Percentiles rank a stretch among this genome's conserved stretches.
Evolutionary conservation across 768 basidiomycete genomes (phyloP).

Genomic region (Crassisporium funariophilum): DNA sequence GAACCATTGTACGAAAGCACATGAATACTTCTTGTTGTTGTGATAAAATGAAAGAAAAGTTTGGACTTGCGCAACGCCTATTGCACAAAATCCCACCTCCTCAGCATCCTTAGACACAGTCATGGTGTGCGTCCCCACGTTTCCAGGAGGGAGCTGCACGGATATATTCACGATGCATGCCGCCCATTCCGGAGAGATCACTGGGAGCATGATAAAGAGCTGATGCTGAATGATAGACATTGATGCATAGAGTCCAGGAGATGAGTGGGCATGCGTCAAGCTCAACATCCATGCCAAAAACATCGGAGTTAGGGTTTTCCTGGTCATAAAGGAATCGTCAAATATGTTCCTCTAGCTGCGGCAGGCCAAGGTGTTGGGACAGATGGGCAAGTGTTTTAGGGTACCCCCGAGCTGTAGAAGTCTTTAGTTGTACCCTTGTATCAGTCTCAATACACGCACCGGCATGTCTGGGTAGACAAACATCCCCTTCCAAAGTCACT

Average conservation of each 20-base stretch:
- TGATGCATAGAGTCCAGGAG: too few species aligned
- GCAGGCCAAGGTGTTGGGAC: neutral
- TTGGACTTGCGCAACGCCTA: neutral
- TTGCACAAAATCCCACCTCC: neutral
- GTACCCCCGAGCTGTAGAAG: neutral
- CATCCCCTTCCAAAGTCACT: neutral
- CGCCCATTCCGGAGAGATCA: neutral
- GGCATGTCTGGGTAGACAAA: neutral
- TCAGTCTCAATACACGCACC: too few species aligned
- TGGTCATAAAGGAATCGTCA: neutral
- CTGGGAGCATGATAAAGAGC: too few species aligned
- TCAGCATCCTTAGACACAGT: neutral
- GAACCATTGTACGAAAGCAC: neutral
- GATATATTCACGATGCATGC: neutral
- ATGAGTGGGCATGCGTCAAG: too few species aligned
- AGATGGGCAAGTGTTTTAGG: neutral
- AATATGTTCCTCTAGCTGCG: neutral
- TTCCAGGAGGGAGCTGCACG: neutral
- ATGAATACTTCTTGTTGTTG: neutral
- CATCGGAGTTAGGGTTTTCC: too few species aligned
- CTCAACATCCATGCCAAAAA: too few species aligned
- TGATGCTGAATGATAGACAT: too few species aligned
- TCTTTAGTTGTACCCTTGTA: neutral
- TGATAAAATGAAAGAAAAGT: neutral
- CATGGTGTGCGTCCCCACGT: neutral